Evolutionary conservation across 2,329 filamentous ascomycete genomes (phyloP).

Genomic region (Aotearoamyces nothofagi): DNA sequence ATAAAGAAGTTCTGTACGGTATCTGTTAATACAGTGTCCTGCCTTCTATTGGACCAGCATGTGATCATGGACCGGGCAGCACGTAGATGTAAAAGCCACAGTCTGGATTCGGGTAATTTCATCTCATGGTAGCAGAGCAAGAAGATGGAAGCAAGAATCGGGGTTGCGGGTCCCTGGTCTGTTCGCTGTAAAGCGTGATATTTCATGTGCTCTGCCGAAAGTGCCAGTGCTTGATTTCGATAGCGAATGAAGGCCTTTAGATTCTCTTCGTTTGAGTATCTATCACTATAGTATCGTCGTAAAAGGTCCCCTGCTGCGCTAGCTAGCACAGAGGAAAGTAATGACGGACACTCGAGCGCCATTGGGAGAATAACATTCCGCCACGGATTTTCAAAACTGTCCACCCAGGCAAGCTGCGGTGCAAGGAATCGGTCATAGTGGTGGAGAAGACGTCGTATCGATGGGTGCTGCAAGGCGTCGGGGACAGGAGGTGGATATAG

Average conservation of each 20-base stretch:
- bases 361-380: conserved; percentile 3
- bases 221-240: conserved; percentile 2
- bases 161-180: conserved; percentile 1
- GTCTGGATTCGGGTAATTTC: conserved; percentile 2
- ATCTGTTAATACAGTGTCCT: too few relatives aligned
- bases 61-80: conserved; percentile 4
- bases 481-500: too few relatives aligned
- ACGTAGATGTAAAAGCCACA: conserved; percentile 4
- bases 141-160: conserved; percentile 2
- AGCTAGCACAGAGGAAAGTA: conserved; percentile 2
- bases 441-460: conserved; percentile 1
- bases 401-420: conserved; percentile 2
- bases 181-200: not conserved
- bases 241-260: not conserved
- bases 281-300: not conserved
- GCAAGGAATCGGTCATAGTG: conserved; percentile 3
- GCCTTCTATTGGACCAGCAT: conserved; percentile 2
- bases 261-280: not conserved
- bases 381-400: conserved; percentile 4
- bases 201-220: conserved; percentile 2
- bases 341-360: conserved; percentile 1
- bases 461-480: conserved; percentile 1
- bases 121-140: conserved; percentile 3
- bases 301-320: conserved; percentile 3
- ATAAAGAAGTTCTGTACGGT: conserved; percentile 2